These are phyloP conservation scores for Penicillium argentinense DNA, from an alignment of 495 filamentous ascomycete species.

Conservation along the genomic window DNA sequence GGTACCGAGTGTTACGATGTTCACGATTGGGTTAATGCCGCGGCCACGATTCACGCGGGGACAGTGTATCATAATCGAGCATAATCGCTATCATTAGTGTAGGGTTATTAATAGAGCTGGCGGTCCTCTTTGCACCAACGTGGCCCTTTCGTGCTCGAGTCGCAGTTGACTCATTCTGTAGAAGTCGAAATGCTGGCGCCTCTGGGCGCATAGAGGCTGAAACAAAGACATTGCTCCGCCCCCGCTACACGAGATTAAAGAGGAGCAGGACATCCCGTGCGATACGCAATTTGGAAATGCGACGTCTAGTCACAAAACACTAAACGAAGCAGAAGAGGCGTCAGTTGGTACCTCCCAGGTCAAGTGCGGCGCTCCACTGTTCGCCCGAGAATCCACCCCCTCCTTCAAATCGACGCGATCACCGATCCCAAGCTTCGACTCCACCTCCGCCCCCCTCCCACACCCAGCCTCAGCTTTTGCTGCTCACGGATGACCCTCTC, in stretches of 20 bases:
- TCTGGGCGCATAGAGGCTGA: constrained; percentile 2
- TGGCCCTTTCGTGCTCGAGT: no score
- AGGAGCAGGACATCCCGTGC: no score
- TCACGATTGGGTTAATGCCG: constrained; percentile 14
- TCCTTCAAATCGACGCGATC: constrained; percentile 27
- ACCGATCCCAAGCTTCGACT: constrained; percentile 32
- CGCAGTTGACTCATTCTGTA: background rate
- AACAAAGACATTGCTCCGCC: constrained; percentile 3
- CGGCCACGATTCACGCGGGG: no score
- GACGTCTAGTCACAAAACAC: background rate
- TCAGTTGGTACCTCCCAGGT: no score
- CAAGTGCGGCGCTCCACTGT: constrained; percentile 10
- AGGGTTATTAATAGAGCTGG: background rate
- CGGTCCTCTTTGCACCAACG: no score
- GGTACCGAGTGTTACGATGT: constrained; percentile 24
- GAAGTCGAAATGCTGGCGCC: background rate
- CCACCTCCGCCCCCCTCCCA: constrained; percentile 35
- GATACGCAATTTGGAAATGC: no score
- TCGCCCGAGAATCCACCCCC: constrained; percentile 12
- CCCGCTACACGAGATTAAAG: no score
- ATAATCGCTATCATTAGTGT: background rate
- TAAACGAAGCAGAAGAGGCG: background rate
- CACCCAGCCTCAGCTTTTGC: constrained; percentile 20
- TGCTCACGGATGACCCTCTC: constrained; percentile 26
- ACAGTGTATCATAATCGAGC: constrained; percentile 8